Percentiles rank a stretch among this genome's conserved stretches.
phyloP scores from a whole-genome alignment of 1,284 basidiomycete species.

The Naganishia sp. region DNA sequence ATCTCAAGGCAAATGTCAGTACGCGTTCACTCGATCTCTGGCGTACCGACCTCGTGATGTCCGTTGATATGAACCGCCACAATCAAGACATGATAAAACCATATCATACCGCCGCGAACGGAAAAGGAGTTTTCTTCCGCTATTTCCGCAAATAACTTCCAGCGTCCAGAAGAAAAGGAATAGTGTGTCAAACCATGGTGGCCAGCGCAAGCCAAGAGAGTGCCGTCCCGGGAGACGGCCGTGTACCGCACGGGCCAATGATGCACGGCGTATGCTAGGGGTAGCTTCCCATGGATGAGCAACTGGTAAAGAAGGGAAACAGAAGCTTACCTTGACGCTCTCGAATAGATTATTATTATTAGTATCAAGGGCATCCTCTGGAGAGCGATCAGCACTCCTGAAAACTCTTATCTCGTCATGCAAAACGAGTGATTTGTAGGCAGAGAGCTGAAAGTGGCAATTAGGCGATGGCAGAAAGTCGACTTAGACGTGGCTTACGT shows the following conservation, averaged over 20 bases:
- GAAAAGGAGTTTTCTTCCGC: conserved; percentile 86
- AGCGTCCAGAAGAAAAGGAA: conserved; percentile 86
- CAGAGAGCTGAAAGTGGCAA: conserved; percentile 20
- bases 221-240: conserved; percentile 84
- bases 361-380: conserved; percentile 98
- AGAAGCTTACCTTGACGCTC: conserved; percentile 71
- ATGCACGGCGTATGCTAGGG: conserved; percentile 77
- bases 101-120: conserved; percentile 88
- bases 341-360: conserved; percentile 99
- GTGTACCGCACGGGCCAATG: conserved; percentile 97
- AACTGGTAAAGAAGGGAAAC: too few species aligned
- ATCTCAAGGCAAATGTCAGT: conserved; percentile 59
- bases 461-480: not conserved
- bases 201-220: conserved; percentile 90
- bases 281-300: conserved; percentile 57
- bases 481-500: conserved; percentile 58
- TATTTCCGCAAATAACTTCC: conserved; percentile 85
- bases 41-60: conserved; percentile 68
- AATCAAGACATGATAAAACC: conserved; percentile 96
- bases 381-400: conserved; percentile 93
- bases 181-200: conserved; percentile 89
- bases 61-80: conserved; percentile 80
- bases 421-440: conserved; percentile 92
- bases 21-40: not conserved
- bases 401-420: conserved; percentile 95